Evolutionary conservation across 2,329 filamentous ascomycete genomes (phyloP).

Genomic region (Capronia americana): DNA sequence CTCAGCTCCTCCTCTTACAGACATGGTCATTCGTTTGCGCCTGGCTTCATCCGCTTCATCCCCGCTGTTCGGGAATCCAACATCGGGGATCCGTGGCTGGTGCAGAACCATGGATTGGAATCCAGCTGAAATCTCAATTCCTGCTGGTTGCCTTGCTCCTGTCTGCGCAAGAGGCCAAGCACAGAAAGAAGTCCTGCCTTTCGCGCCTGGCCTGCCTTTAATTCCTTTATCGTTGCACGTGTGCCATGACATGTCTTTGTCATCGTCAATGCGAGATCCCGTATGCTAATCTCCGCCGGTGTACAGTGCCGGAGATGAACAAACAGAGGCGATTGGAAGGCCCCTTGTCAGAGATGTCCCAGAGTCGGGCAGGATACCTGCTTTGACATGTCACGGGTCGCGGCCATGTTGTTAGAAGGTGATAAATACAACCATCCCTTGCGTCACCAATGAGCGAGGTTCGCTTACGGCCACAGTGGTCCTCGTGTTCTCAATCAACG

Average conservation of each 20-base stretch:
- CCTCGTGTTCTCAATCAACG: neutral
- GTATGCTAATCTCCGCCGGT: slow-evolving; percentile 34
- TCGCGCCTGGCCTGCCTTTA: slow-evolving; percentile 14
- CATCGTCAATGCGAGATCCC: slow-evolving; percentile 34
- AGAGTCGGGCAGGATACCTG: slow-evolving; percentile 22
- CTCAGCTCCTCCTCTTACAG: slow-evolving; percentile 32
- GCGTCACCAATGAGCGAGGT: slow-evolving; percentile 14
- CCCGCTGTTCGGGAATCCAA: slow-evolving; percentile 22
- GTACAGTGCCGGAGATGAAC: slow-evolving; percentile 21
- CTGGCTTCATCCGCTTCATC: slow-evolving; percentile 20
- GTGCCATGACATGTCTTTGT: slow-evolving; percentile 36
- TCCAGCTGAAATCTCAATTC: slow-evolving; percentile 38
- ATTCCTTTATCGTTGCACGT: slow-evolving; percentile 35
- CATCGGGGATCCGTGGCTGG: slow-evolving; percentile 20
- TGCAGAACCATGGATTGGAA: slow-evolving; percentile 34
- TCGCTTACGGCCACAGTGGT: neutral
- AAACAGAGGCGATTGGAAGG: slow-evolving; percentile 28
- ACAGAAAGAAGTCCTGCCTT: slow-evolving; percentile 15
- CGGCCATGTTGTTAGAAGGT: slow-evolving; percentile 14
- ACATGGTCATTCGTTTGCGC: slow-evolving; percentile 28
- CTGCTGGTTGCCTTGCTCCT: slow-evolving; percentile 30
- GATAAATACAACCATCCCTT: slow-evolving; percentile 17
- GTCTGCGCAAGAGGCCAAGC: slow-evolving; percentile 16
- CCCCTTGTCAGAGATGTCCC: neutral
- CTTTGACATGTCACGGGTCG: slow-evolving; percentile 21